Evolutionary conservation across 1,284 basidiomycete genomes (phyloP), one percentile per base, ranked within the genome.

Genomic region (Tylopilus orsonianus): DNA sequence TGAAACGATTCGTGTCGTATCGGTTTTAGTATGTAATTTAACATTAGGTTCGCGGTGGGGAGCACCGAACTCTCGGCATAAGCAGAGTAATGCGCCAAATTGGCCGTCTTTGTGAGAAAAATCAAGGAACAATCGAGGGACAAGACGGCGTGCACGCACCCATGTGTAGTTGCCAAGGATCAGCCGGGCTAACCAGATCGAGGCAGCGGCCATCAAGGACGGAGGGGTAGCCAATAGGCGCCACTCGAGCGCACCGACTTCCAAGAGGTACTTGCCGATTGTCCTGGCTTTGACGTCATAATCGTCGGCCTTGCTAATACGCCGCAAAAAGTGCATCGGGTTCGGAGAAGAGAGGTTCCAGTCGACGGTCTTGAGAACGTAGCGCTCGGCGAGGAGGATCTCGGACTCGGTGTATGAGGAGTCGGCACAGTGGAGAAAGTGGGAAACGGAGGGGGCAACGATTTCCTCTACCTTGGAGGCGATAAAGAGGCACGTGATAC

Each of bases 381-480:
- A 98, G 46, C 88, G 81, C 71, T 99, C 96, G 1, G 96, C 96
- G 58, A 92, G 86, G 46, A 97, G 79, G 57, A 99, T 93, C 68
- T 99, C 93, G 0, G 82, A 75, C 60, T 91, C 85, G 14, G 80
- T 84, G 73, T 94, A 97, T 2, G 90, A 87, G 2, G 85, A 86
- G 56, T 97, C 94, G 16, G 93, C 87, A 70, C 92, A 92, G 70
- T 86, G 81, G 40, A 96, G 75, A 68, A 97, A 95, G 73, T 97
- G 91, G 23, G 75, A 71, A 33, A 96, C 87, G 1, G 90, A 90
- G 1, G 96, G 96, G 26, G 93, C 87, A 50, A 97, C 81, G 54
- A 97, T 91, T 71, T 99, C 96, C 68, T 99, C 96, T 56, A 95
- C 93, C 71, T 99, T 99, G 41, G 92, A 84, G 0, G 96, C 86